phyloP scores from a whole-genome alignment of 768 basidiomycete species.

The Hygrophoropsis aurantiaca region DNA sequence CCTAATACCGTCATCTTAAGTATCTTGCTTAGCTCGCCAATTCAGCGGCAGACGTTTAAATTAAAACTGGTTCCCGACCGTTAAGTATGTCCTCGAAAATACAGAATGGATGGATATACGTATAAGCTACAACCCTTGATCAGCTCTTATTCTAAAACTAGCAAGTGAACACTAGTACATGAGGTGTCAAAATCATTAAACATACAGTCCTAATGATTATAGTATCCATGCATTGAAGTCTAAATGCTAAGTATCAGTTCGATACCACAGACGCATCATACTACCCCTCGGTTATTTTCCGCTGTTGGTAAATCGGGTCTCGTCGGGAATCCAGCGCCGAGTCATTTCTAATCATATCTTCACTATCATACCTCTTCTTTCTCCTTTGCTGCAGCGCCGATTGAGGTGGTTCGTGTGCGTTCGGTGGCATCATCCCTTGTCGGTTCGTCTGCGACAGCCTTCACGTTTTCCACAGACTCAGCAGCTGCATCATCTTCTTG shows the following conservation, averaged over 20 bases:
- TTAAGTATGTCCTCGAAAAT: too few species aligned
- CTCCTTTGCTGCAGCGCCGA: not conserved
- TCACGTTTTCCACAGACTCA: not conserved
- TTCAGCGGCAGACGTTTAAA: too few species aligned
- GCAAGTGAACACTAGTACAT: not conserved
- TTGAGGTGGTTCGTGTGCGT: conserved; percentile 2
- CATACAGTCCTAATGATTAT: not conserved
- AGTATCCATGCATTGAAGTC: not conserved
- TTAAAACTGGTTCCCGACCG: too few species aligned
- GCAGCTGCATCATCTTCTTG: not conserved
- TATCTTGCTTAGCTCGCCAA: too few species aligned
- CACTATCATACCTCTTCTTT: not conserved
- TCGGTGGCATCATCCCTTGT: conserved; percentile 1
- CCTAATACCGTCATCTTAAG: not conserved
- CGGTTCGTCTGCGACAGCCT: not conserved
- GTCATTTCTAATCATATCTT: not conserved
- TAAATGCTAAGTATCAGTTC: not conserved
- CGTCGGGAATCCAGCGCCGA: too few species aligned
- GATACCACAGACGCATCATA: not conserved
- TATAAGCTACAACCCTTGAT: not conserved
- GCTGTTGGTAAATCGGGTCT: too few species aligned
- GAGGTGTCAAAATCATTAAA: not conserved
- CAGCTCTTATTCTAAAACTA: not conserved
- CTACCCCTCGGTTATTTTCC: not conserved
- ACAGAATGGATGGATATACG: too few species aligned